Percentiles rank a stretch among this genome's conserved stretches.
Conservation (phyloP, 2,329 filamentous ascomycete genomes). For the Pseudocercospora fijiensis region DNA sequence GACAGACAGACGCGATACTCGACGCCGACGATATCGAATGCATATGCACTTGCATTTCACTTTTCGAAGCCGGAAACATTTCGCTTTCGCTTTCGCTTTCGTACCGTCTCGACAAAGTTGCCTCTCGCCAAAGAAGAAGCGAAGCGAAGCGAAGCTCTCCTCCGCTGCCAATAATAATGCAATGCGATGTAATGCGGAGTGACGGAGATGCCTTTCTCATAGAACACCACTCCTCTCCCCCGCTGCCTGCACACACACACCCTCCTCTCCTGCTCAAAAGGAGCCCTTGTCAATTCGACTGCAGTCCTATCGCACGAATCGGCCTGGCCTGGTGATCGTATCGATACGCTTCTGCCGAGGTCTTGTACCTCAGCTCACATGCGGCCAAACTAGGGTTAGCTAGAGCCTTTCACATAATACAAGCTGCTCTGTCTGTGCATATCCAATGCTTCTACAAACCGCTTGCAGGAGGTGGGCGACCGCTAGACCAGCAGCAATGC, state of each 20-base stretch:
- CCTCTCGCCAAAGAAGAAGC: neutral
- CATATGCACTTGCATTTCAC: too few species aligned
- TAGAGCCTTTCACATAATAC: neutral
- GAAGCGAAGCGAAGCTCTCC: neutral
- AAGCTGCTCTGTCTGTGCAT: neutral
- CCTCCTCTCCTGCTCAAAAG: too few species aligned
- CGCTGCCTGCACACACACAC: neutral
- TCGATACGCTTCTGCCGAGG: constrained; percentile 12
- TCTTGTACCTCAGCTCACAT: constrained; percentile 13
- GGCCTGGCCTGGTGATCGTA: neutral
- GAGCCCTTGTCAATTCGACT: neutral
- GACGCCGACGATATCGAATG: neutral
- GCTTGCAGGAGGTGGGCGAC: constrained; percentile 43
- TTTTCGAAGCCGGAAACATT: neutral
- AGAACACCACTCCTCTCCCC: neutral
- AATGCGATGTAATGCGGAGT: too few species aligned
- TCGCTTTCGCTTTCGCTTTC: neutral
- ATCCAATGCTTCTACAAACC: constrained; percentile 49
- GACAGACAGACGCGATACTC: neutral
- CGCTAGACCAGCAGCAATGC: constrained; percentile 60
- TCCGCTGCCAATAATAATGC: neutral
- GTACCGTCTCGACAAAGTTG: neutral
- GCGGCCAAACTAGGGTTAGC: constrained; percentile 16
- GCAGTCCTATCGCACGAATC: neutral
- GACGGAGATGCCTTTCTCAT: neutral